phyloP scores from a whole-genome alignment of 768 basidiomycete species.

The Rickenella mellea region DNA sequence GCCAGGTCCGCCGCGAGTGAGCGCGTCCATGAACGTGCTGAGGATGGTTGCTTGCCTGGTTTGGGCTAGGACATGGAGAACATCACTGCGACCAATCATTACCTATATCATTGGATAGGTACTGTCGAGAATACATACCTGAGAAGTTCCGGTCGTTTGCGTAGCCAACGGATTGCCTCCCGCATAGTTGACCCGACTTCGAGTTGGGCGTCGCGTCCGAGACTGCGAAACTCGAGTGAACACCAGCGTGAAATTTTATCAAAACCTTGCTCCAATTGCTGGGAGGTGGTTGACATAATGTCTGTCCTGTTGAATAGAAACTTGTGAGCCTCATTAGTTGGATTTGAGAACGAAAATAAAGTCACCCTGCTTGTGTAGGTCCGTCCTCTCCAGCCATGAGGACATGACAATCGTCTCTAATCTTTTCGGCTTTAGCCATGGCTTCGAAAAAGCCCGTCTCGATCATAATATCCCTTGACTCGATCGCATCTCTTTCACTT shows the following conservation, averaged over 20 bases:
- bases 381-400: slow-evolving; percentile 82
- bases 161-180: slow-evolving; percentile 67
- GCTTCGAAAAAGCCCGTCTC: slow-evolving; percentile 70
- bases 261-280: slow-evolving; percentile 81
- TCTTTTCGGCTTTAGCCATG: slow-evolving; percentile 78
- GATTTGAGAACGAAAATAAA: not conserved
- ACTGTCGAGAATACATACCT: slow-evolving; percentile 34
- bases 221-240: slow-evolving; percentile 73
- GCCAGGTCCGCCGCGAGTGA: slow-evolving; percentile 81
- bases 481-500: slow-evolving; percentile 63
- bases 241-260: slow-evolving; percentile 84
- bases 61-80: slow-evolving; percentile 64
- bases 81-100: slow-evolving; percentile 45
- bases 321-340: not conserved
- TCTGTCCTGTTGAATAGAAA: slow-evolving; percentile 50
- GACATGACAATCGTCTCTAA: slow-evolving; percentile 77
- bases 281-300: slow-evolving; percentile 76
- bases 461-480: slow-evolving; percentile 70
- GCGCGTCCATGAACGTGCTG: slow-evolving; percentile 73
- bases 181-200: slow-evolving; percentile 59
- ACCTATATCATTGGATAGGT: not conserved
- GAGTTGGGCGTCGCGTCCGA: slow-evolving; percentile 63
- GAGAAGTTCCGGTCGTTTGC: slow-evolving; percentile 69
- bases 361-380: slow-evolving; percentile 67
- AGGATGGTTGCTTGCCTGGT: slow-evolving; percentile 77